Evolutionary conservation across 2,329 filamentous ascomycete genomes (phyloP).

Genomic region (Tolypocladium endophyticum): DNA sequence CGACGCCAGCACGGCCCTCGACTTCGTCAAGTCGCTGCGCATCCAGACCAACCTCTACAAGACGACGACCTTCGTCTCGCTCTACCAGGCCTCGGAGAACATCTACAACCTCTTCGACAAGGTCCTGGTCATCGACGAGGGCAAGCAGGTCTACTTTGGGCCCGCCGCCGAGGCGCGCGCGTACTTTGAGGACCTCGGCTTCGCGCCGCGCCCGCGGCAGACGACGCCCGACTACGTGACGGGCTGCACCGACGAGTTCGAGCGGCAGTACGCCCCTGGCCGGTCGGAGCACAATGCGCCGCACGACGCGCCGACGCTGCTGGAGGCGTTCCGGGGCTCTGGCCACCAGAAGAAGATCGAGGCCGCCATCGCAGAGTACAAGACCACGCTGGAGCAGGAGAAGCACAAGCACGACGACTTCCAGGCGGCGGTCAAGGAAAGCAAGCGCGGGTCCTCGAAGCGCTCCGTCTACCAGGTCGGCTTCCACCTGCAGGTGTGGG

Average conservation of each 20-base stretch:
- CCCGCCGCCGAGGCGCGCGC: slow-evolving; percentile 53
- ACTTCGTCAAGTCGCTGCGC: slow-evolving; percentile 59
- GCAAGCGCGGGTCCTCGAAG: slow-evolving; percentile 65
- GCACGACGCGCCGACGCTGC: slow-evolving; percentile 54
- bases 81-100: slow-evolving; percentile 78
- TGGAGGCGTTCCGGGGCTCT: slow-evolving; percentile 60
- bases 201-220: slow-evolving; percentile 62
- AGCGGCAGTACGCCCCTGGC: slow-evolving; percentile 64
- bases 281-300: slow-evolving; percentile 57
- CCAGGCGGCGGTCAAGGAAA: slow-evolving; percentile 61
- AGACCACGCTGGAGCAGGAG: slow-evolving; percentile 50
- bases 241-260: slow-evolving; percentile 74
- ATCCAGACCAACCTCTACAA: slow-evolving; percentile 77
- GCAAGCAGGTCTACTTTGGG: slow-evolving; percentile 68
- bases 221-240: slow-evolving; percentile 77
- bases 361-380: slow-evolving; percentile 60
- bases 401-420: slow-evolving; percentile 66
- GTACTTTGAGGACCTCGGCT: slow-evolving; percentile 72
- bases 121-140: slow-evolving; percentile 69
- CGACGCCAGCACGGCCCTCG: slow-evolving; percentile 57
- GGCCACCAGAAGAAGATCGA: slow-evolving; percentile 43
- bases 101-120: slow-evolving; percentile 77
- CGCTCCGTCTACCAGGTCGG: slow-evolving; percentile 75
- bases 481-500: slow-evolving; percentile 75
- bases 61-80: slow-evolving; percentile 73